Evolutionary conservation across 805 yeast species (phyloP).

Genomic region (Sungouiella blattae): DNA sequence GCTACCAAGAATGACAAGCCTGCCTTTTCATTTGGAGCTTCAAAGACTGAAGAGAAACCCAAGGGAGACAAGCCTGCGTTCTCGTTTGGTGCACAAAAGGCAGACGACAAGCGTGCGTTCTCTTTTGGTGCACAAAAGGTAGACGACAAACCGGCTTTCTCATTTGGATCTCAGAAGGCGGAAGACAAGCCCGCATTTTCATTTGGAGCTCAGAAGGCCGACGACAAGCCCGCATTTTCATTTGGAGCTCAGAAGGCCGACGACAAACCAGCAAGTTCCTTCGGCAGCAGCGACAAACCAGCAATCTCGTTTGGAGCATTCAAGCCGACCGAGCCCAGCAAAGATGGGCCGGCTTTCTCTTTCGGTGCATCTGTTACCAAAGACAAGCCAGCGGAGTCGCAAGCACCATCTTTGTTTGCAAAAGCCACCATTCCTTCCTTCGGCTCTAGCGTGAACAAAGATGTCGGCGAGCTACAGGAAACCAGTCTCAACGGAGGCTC

Average conservation of each 20-base stretch:
- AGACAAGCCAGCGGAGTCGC: neutral
- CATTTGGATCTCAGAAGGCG: constrained; percentile 3
- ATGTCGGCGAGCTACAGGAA: too few species aligned
- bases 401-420: too few species aligned
- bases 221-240: neutral
- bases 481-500: neutral
- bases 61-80: constrained; percentile 1
- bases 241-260: neutral
- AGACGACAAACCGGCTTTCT: constrained; percentile 1
- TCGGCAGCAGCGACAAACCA: constrained; percentile 4
- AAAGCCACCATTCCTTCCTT: too few species aligned
- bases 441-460: too few species aligned
- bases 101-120: neutral
- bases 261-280: constrained; percentile 1
- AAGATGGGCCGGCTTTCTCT: neutral
- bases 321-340: constrained; percentile 1
- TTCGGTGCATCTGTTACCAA: neutral
- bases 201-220: constrained; percentile 1
- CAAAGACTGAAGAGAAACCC: neutral
- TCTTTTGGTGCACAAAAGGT: neutral
- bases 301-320: constrained; percentile 2
- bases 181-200: constrained; percentile 1
- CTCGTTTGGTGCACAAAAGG: neutral
- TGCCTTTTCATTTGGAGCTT: constrained; percentile 1
- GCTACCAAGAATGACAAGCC: neutral